A percentile compares a stretch with the other conserved stretches of the same genome.
phyloP scores from a whole-genome alignment of 1,284 basidiomycete species.

The Trichosporon sp. region DNA sequence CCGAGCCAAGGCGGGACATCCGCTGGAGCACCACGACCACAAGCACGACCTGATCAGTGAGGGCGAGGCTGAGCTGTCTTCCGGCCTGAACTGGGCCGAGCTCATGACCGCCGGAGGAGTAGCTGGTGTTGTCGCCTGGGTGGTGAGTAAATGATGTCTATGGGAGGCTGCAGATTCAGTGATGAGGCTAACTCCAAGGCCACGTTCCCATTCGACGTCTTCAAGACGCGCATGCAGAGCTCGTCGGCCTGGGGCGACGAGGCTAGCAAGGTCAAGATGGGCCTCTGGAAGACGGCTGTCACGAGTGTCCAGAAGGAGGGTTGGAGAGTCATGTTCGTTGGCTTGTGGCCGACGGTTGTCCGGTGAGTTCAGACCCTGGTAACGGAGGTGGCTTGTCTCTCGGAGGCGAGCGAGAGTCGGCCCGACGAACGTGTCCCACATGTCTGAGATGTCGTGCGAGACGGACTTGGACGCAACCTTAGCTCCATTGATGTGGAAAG shows the following conservation, averaged over 20 bases:
- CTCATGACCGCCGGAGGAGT: constrained; percentile 71
- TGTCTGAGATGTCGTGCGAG: neutral
- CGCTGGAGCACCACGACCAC: constrained; percentile 11
- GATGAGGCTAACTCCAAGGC: constrained; percentile 40
- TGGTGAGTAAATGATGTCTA: constrained; percentile 43
- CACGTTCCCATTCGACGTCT: constrained; percentile 78
- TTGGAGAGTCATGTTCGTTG: constrained; percentile 63
- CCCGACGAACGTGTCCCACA: neutral
- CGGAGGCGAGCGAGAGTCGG: neutral
- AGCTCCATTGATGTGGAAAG: neutral
- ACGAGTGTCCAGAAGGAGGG: constrained; percentile 64
- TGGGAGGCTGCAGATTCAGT: no score
- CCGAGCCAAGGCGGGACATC: constrained; percentile 13
- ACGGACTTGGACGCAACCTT: neutral
- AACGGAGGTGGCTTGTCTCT: neutral
- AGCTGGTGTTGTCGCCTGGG: constrained; percentile 58
- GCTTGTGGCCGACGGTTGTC: constrained; percentile 70
- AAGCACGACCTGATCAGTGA: constrained; percentile 51
- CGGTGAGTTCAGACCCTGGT: constrained; percentile 55
- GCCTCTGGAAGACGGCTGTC: neutral
- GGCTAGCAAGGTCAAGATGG: constrained; percentile 44
- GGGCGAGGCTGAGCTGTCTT: constrained; percentile 52
- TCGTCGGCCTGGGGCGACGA: constrained; percentile 57
- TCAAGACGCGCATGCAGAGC: constrained; percentile 78
- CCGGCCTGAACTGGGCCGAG: constrained; percentile 57